phyloP scores from a whole-genome alignment of 2,329 filamentous ascomycete species.

The Chaetomium strumarium region DNA sequence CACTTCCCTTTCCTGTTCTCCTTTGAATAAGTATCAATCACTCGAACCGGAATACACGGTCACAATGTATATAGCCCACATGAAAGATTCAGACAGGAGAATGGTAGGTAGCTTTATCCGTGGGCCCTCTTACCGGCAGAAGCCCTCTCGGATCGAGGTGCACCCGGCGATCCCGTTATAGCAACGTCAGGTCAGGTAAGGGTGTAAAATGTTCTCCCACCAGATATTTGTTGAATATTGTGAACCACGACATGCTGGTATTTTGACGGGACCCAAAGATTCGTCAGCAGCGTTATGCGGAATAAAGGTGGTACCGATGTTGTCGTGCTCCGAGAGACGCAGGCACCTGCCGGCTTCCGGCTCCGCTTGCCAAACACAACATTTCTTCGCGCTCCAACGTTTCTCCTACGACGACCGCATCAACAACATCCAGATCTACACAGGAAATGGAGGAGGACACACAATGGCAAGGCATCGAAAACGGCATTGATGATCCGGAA shows the following conservation, averaged over 20 bases:
- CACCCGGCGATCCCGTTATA: no score
- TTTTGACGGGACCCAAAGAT: background rate
- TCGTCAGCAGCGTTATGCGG: background rate
- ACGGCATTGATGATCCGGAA: constrained; percentile 66
- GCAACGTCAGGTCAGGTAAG: background rate
- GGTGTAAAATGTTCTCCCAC: background rate
- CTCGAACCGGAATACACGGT: no score
- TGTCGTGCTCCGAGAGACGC: background rate
- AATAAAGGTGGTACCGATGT: background rate
- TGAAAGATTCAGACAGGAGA: no score
- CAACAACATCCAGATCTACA: background rate
- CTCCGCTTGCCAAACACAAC: constrained; percentile 6
- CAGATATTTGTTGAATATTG: background rate
- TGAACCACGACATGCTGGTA: background rate
- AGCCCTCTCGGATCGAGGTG: no score
- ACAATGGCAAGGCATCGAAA: constrained; percentile 57
- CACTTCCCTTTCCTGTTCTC: no score
- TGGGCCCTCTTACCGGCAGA: no score
- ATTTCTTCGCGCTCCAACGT: background rate
- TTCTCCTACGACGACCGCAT: background rate
- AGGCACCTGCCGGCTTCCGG: constrained; percentile 9
- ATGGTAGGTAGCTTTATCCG: no score
- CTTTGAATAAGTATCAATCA: no score
- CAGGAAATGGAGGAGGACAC: constrained; percentile 32
- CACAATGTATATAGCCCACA: no score